Evolutionary conservation across 768 basidiomycete genomes (phyloP), one percentile per base, ranked within the genome.

Genomic region (Lentinula aciculospora): DNA sequence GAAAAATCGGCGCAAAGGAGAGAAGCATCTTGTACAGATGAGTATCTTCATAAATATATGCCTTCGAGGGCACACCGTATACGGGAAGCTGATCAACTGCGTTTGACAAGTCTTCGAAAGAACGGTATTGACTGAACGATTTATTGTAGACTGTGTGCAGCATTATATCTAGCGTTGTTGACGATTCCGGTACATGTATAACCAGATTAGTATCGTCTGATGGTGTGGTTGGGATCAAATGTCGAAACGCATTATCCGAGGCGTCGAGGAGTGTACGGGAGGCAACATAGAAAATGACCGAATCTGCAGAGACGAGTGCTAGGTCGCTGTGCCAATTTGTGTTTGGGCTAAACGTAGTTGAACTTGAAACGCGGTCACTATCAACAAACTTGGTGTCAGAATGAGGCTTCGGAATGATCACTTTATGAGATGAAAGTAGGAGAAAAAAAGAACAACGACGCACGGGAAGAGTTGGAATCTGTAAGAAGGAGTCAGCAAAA

Each of bases 201-300:
- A 90, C 76, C 1, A 81, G 70, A 6, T 81, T 81, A 34, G 73
- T 68, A n/a, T n/a, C n/a, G 3, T 73, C 61, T 31, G 75, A 68
- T 28, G 73, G 60, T 2, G 76, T 63, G 4, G 72, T 60, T 2
- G 85, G 80, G 19, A 94, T 71, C 40, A 83, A 76, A 4, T 76
- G 72, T 45, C 80, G 77, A 70, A 92, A 92, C 12, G 69, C 71
- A 61, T 91, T 93, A 28, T 73, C 70, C 12, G 92, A 93, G 9
- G 75, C 77, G 2, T 69, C 65, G 31, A 87, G 75, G 42, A 93
- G 73, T 51, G 82, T 63, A 44, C 81, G 73, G 0, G 76, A 73
- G 68, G 92, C 89, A 7, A 86, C 85, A 64, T 92, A 92, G 78
- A 94, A 94, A 70, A 91, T 89, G 42, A 94, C 89, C 15, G 81